These are phyloP conservation scores for Pestalotiopsis sp. DNA, from an alignment of 2,329 filamentous ascomycete genomes.

Conservation along the genomic window DNA sequence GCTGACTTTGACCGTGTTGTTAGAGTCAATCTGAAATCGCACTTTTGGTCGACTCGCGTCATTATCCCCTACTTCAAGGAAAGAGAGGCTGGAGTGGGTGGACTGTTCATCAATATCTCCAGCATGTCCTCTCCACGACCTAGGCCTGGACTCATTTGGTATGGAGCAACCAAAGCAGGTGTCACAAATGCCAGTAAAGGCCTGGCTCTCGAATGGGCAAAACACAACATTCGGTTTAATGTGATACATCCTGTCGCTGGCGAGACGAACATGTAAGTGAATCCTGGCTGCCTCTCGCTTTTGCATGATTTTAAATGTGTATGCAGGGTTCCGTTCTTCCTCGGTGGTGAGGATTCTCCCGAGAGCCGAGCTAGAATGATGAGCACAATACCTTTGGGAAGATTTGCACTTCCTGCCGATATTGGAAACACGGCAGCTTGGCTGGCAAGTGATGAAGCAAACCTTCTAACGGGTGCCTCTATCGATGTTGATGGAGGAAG, in stretches of 20 bases:
- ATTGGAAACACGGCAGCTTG: constrained; percentile 73
- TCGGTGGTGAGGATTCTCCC: constrained; percentile 63
- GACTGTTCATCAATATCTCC: constrained; percentile 63
- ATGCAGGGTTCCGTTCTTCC: constrained; percentile 48
- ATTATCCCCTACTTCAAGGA: constrained; percentile 61
- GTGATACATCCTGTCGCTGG: constrained; percentile 70
- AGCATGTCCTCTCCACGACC: constrained; percentile 65
- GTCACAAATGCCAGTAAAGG: constrained; percentile 60
- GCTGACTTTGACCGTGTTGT: constrained; percentile 69
- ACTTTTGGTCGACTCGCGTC: constrained; percentile 63
- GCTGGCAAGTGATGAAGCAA: constrained; percentile 71
- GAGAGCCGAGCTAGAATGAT: constrained; percentile 61
- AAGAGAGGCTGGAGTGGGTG: constrained; percentile 53
- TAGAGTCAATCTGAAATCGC: constrained; percentile 68
- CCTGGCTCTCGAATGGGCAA: constrained; percentile 73
- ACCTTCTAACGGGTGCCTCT: constrained; percentile 72
- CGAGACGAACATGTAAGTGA: constrained; percentile 52
- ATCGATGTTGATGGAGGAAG: constrained; percentile 55
- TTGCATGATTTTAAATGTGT: constrained; percentile 38
- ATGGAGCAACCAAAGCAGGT: constrained; percentile 70
- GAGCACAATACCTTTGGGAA: constrained; percentile 55
- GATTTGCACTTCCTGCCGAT: constrained; percentile 62
- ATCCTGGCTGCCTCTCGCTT: not conserved
- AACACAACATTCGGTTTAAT: constrained; percentile 73
- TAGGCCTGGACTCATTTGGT: constrained; percentile 67